phyloP scores from a whole-genome alignment of 129 eudicot species.

The Artemisia tridentata region DNA sequence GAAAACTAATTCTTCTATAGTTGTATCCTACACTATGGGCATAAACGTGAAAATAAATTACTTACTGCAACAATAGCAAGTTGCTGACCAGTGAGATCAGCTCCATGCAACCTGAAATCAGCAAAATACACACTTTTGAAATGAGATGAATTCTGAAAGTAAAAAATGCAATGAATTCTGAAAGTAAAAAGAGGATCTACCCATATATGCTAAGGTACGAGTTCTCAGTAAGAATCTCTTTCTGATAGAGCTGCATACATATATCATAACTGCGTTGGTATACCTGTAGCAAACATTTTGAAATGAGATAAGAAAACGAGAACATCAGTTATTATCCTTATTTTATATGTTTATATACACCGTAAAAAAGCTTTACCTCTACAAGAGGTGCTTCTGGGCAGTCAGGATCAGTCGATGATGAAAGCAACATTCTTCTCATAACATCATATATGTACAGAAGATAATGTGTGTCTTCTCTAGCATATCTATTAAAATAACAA shows the following conservation, averaged over 20 bases:
- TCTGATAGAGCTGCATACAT: slow-evolving; percentile 81
- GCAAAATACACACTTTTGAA: neutral
- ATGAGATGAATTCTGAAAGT: neutral
- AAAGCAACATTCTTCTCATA: slow-evolving; percentile 62
- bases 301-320: neutral
- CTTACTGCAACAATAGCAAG: slow-evolving; percentile 93
- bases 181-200: slow-evolving; percentile 25
- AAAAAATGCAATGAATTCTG: neutral
- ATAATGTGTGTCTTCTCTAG: slow-evolving; percentile 95
- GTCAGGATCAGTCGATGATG: slow-evolving; percentile 49
- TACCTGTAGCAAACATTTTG: slow-evolving; percentile 50
- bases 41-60: slow-evolving; percentile 10
- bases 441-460: slow-evolving; percentile 81
- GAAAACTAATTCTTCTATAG: neutral
- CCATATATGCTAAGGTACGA: slow-evolving; percentile 84
- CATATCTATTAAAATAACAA: slow-evolving; percentile 57
- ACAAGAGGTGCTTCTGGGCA: slow-evolving; percentile 64
- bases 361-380: slow-evolving; percentile 43
- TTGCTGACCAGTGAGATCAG: slow-evolving; percentile 82
- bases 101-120: slow-evolving; percentile 63
- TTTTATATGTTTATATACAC: neutral
- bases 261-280: slow-evolving; percentile 73
- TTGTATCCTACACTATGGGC: neutral
- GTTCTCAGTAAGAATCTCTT: slow-evolving; percentile 64
- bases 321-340: neutral